These are phyloP conservation scores for Withania somnifera DNA, from an alignment of 305 asterid genomes.

Conservation along the genomic window DNA sequence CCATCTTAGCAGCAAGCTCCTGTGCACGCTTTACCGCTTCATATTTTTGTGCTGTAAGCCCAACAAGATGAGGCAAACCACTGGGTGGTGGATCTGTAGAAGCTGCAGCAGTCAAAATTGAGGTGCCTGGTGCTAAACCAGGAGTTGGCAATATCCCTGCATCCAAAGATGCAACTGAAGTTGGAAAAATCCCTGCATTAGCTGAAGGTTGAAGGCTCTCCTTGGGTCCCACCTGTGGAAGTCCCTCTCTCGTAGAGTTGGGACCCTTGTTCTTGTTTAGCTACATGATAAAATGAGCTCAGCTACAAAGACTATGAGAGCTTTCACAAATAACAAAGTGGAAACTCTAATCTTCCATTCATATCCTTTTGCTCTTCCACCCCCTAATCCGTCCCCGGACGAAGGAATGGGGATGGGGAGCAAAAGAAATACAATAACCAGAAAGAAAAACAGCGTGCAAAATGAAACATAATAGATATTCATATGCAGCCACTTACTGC, in stretches of 20 bases:
- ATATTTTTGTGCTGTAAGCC: conserved; percentile 65
- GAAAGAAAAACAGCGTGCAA: neutral
- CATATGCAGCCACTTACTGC: conserved; percentile 37
- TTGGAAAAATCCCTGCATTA: conserved; percentile 28
- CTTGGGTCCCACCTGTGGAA: conserved; percentile 34
- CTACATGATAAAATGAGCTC: neutral
- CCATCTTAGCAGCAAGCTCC: conserved; percentile 92
- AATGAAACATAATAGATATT: neutral
- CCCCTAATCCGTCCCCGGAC: neutral
- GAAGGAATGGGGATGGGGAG: neutral
- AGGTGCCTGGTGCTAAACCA: conserved; percentile 12
- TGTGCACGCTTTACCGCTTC: conserved; percentile 95
- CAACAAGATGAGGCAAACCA: conserved; percentile 64
- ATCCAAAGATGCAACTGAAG: conserved; percentile 18
- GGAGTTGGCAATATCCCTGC: conserved; percentile 2
- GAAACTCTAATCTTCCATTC: neutral
- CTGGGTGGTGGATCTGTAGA: conserved; percentile 23
- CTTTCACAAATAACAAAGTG: neutral
- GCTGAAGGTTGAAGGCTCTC: conserved; percentile 28
- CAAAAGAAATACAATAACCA: neutral
- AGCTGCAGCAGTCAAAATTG: conserved; percentile 18
- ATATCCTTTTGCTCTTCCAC: neutral
- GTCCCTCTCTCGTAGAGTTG: conserved; percentile 34
- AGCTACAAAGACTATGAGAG: neutral
- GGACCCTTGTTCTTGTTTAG: conserved; percentile 37